Percentiles rank a stretch among this genome's conserved stretches.
Conservation (phyloP, 805 yeast genomes). For the Kodamaea nitidulidarum region DNA sequence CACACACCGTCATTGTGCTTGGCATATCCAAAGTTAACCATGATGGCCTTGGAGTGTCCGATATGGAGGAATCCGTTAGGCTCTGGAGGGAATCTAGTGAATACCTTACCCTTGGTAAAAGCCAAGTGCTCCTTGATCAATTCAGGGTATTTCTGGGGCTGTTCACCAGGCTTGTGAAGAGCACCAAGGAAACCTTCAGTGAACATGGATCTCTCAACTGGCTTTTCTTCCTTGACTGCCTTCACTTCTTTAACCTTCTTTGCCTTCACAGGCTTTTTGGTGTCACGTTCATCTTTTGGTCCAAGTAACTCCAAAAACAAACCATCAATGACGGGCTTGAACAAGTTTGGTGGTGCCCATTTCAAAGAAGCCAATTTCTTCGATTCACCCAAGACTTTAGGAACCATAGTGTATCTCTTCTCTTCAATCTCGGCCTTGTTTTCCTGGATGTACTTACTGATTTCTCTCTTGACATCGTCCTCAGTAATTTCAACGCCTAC, state of each 20-base stretch:
- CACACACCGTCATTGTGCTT: conserved; percentile 81
- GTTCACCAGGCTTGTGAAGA: conserved; percentile 91
- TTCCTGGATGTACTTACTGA: conserved; percentile 54
- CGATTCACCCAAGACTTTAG: conserved; percentile 70
- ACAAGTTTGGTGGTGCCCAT: conserved; percentile 87
- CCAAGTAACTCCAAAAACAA: conserved; percentile 72
- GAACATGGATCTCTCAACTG: conserved; percentile 68
- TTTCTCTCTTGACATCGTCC: conserved; percentile 57
- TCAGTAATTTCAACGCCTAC: conserved; percentile 73
- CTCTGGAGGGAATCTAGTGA: conserved; percentile 97
- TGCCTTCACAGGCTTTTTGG: conserved; percentile 72
- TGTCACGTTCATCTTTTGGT: conserved; percentile 94
- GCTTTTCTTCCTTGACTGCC: conserved; percentile 7
- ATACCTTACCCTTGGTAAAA: conserved; percentile 76
- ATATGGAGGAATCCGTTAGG: conserved; percentile 97
- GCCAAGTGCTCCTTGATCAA: conserved; percentile 75
- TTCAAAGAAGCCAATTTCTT: conserved; percentile 71
- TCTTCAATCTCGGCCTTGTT: conserved; percentile 57
- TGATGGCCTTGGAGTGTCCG: conserved; percentile 97
- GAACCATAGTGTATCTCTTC: conserved; percentile 78
- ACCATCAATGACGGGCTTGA: conserved; percentile 84
- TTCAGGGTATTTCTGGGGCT: conserved; percentile 86
- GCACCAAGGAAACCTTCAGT: conserved; percentile 94
- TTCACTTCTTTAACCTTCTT: conserved; percentile 24
- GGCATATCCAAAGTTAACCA: conserved; percentile 98